phyloP scores from a whole-genome alignment of 352 stramenopile genomes.

The Globisporangium perplexum region DNA sequence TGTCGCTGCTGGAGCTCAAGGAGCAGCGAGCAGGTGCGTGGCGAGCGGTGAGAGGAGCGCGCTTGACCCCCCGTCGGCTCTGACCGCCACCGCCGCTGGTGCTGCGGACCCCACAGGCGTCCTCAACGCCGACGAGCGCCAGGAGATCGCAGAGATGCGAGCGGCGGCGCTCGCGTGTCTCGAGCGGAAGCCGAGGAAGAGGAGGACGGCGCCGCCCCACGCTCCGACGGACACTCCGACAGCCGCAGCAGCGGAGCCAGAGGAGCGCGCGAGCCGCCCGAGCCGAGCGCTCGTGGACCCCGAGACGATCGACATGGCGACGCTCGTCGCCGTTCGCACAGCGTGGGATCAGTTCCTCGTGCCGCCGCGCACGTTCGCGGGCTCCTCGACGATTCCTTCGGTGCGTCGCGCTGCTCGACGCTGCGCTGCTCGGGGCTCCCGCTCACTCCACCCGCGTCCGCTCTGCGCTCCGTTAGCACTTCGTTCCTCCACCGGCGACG shows the following conservation, averaged over 20 bases:
- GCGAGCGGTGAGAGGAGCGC: neutral
- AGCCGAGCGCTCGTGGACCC: conserved; percentile 16
- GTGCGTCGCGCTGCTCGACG: conserved; percentile 5
- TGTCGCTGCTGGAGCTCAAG: conserved; percentile 16
- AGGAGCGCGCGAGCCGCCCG: neutral
- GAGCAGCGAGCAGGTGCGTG: conserved; percentile 12
- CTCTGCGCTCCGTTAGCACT: conserved; percentile 5
- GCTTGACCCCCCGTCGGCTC: too few species aligned
- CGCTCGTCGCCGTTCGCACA: conserved; percentile 17
- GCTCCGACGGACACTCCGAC: neutral
- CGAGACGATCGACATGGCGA: conserved; percentile 27
- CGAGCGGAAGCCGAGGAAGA: neutral
- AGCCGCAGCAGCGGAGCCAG: neutral
- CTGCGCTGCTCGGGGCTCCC: too few species aligned
- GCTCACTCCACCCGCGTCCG: too few species aligned
- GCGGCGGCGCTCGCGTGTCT: conserved; percentile 4
- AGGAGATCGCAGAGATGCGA: conserved; percentile 1
- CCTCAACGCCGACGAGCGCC: conserved; percentile 5
- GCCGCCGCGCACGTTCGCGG: conserved; percentile 7
- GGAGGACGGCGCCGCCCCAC: neutral
- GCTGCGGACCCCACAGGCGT: neutral
- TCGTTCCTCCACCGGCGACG: conserved; percentile 6
- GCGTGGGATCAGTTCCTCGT: conserved; percentile 23
- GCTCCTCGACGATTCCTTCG: conserved; percentile 26
- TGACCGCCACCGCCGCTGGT: neutral